Base-by-base conservation (phyloP, 371 early-diverging fungal genomes). In the Phascolomyces articulosus region DNA sequence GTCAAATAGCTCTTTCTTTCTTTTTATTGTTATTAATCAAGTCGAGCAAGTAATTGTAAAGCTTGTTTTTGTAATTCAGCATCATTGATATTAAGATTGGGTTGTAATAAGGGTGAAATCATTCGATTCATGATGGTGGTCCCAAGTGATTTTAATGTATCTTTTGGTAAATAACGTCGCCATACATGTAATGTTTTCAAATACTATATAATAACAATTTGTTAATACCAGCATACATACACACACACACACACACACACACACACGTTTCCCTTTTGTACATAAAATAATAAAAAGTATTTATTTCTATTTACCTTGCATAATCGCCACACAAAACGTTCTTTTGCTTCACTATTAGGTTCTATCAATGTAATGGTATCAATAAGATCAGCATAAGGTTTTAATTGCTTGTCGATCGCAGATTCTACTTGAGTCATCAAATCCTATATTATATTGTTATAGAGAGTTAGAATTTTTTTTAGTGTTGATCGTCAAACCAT, bases 281-380 rank as follows among this genome's bases (percentile, higher is more conserved):
- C 34, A 34, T 34, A 34, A 44, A 44, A 44, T 44, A 44, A n/a
- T 44, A n/a, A 44, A 44, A 44, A 44, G 4, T 44, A 38, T 13
- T 9, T 11, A 18, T 20, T 11, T 20, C 8, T 20, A 18, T 26
- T 40, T 61, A 67, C 72, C 61, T 80, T 80, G 68, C 73, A 77
- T 57, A 73, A 71, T 24, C 77, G 58, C 73, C 70, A 72, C 28
- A 78, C 65, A 49, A 81, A 72, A 4, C 77, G 71, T 16, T 68
- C 55, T 24, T 78, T 78, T 9, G 75, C 71, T 29, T 78, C 63
- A 21, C 40, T 55, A 13, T n/a, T 56, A 44, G 21, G 59, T 2
- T 67, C 60, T 15, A 68, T 44, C 7, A 65, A 49, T 24, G 21
- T 51, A 8, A 66, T 59, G 4, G 63, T 67, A 49, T 65, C 73